These are phyloP conservation scores for Pisolithus sp. DNA, from an alignment of 768 basidiomycete species.

Conservation along the genomic window DNA sequence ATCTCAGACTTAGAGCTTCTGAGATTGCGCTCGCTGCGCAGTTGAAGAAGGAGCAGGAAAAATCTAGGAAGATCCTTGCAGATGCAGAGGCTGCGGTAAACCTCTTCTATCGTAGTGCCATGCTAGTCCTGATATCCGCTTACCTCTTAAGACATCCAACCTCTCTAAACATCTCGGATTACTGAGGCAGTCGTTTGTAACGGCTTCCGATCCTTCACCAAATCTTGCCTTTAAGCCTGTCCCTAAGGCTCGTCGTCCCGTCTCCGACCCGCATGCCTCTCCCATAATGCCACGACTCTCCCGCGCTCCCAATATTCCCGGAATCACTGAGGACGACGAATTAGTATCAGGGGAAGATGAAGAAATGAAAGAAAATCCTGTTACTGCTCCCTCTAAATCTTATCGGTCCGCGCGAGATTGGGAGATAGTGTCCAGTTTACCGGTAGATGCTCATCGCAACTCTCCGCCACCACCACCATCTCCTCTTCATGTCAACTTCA, in stretches of 20 bases:
- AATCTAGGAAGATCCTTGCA: constrained; percentile 60
- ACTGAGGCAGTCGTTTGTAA: constrained; percentile 57
- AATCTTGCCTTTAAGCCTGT: constrained; percentile 35
- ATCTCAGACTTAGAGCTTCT: constrained; percentile 72
- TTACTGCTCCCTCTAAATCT: constrained; percentile 28
- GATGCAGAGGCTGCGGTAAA: constrained; percentile 73
- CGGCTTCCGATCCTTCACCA: constrained; percentile 33
- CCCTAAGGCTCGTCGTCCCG: constrained; percentile 46
- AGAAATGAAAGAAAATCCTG: constrained; percentile 34
- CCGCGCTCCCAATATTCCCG: constrained; percentile 60
- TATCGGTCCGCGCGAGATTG: constrained; percentile 44
- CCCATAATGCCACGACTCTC: constrained; percentile 52
- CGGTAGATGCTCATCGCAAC: constrained; percentile 38
- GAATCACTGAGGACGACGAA: constrained; percentile 66
- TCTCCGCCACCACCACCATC: constrained; percentile 34
- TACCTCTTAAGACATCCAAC: constrained; percentile 39
- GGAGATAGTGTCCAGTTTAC: constrained; percentile 42
- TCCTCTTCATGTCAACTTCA: constrained; percentile 28
- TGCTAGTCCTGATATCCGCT: constrained; percentile 7
- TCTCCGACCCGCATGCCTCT: constrained; percentile 35
- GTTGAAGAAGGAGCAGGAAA: constrained; percentile 76
- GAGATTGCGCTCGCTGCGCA: constrained; percentile 71
- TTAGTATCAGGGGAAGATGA: constrained; percentile 34
- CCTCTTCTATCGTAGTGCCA: constrained; percentile 19
- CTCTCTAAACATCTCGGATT: constrained; percentile 61